These are phyloP conservation scores for Kazachstania viticola DNA, from an alignment of 805 yeast genomes.

Conservation along the genomic window DNA sequence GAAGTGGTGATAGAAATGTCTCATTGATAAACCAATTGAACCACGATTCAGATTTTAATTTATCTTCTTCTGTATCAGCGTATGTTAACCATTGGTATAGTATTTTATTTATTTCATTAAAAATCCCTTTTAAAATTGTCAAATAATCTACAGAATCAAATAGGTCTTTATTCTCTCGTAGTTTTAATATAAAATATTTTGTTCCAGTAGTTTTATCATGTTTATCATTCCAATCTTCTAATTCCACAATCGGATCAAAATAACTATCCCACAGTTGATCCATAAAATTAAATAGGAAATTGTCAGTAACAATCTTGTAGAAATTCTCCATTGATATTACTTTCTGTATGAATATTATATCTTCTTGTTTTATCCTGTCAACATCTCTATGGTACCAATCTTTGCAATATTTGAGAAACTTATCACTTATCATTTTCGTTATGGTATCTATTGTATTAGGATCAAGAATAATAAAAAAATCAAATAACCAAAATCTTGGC, in stretches of 20 bases:
- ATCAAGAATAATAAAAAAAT: slow-evolving; percentile 8
- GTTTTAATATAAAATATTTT: slow-evolving; percentile 5
- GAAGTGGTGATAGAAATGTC: background rate
- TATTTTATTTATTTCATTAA: slow-evolving; percentile 16
- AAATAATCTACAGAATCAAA: no score
- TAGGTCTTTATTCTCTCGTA: no score
- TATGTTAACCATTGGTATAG: slow-evolving; percentile 18
- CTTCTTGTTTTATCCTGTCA: background rate
- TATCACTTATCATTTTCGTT: no score
- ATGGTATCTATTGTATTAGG: background rate
- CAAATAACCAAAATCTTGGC: slow-evolving; percentile 13
- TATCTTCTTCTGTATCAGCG: slow-evolving; percentile 5
- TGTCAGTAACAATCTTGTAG: background rate
- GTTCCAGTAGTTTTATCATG: slow-evolving; percentile 3
- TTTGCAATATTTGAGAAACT: background rate
- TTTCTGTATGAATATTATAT: background rate
- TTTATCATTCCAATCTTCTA: background rate
- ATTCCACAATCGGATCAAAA: background rate
- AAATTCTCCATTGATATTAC: background rate
- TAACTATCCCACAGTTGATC: background rate
- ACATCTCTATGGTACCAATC: background rate
- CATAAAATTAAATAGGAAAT: background rate
- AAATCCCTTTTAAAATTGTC: slow-evolving; percentile 6
- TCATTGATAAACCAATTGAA: slow-evolving; percentile 4
- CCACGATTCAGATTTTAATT: slow-evolving; percentile 11